Conservation (phyloP, 805 yeast genomes). For the Saturnispora gosingensis region DNA sequence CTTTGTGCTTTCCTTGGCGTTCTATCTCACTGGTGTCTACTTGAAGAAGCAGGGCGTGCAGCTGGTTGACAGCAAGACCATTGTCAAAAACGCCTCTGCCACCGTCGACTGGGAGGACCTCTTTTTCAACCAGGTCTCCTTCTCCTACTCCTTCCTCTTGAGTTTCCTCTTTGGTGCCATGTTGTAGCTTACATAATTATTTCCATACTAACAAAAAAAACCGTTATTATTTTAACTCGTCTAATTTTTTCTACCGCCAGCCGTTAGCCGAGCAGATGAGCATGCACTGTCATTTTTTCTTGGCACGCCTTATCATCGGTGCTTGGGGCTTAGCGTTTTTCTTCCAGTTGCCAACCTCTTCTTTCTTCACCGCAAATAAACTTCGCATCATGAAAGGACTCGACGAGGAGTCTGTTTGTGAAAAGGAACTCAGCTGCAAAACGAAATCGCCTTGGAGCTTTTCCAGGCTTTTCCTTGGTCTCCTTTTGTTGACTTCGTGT, state of each 20-base stretch:
- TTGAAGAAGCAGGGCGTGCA: slow-evolving; percentile 43
- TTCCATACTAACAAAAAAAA: not conserved
- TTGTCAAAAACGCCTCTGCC: slow-evolving; percentile 8
- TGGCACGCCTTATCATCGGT: not conserved
- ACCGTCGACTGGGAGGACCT: slow-evolving; percentile 25
- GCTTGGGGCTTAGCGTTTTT: not conserved
- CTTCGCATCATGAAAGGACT: not conserved
- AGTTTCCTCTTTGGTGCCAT: slow-evolving; percentile 50
- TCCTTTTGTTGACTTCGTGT: not conserved
- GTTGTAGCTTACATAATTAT: not conserved
- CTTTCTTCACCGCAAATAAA: not conserved
- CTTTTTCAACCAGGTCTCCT: slow-evolving; percentile 51
- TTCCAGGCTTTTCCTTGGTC: not conserved
- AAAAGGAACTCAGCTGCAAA: not conserved
- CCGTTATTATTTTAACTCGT: not conserved
- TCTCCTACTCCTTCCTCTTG: slow-evolving; percentile 46
- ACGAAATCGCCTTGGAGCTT: not conserved
- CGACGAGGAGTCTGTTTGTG: not conserved
- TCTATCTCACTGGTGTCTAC: slow-evolving; percentile 39
- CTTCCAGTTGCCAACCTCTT: not conserved
- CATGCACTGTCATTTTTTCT: not conserved
- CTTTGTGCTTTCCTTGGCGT: slow-evolving; percentile 40
- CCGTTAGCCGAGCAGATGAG: not conserved
- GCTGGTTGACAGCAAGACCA: slow-evolving; percentile 1
- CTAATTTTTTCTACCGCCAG: not conserved